These are phyloP conservation scores for Scenedesmus sp. DNA, from an alignment of 163 green algal species.

Conservation along the genomic window DNA sequence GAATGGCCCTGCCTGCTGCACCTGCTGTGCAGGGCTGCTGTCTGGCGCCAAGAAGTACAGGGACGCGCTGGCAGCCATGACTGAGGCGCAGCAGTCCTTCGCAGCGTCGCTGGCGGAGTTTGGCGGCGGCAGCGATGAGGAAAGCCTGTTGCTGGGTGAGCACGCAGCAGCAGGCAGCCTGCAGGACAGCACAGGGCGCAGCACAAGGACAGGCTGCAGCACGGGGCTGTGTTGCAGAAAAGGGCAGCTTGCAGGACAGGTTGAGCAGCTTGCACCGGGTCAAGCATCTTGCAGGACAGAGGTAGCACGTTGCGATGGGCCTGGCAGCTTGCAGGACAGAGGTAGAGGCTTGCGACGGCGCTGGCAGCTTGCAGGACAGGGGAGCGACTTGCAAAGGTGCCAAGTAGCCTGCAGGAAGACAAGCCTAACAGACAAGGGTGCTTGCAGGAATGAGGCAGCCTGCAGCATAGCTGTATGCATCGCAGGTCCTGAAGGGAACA, in stretches of 20 bases:
- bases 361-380: background rate
- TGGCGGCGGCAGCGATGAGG: conserved; percentile 46
- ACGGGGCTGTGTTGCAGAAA: background rate
- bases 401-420: background rate
- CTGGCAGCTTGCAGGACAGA: background rate
- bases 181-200: background rate
- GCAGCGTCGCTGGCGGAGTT: conserved; percentile 43
- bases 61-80: conserved; percentile 45
- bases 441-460: background rate
- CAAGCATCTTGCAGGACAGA: background rate
- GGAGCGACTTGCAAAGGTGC: background rate
- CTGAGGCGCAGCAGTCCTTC: conserved; percentile 40
- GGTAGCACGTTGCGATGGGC: background rate
- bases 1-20: background rate
- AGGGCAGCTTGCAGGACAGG: background rate
- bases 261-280: background rate
- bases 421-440: background rate
- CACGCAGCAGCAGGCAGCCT: background rate
- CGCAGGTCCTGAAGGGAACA: too few relatives aligned
- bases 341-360: too few relatives aligned
- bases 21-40: conserved; percentile 20
- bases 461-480: too few relatives aligned
- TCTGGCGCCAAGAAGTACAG: conserved; percentile 42
- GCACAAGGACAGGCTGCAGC: background rate
- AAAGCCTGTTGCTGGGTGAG: conserved; percentile 49